A percentile compares a stretch with the other conserved stretches of the same genome.
Evolutionary conservation across 768 basidiomycete species (phyloP).

Genomic region (Amanita pallidorosea): DNA sequence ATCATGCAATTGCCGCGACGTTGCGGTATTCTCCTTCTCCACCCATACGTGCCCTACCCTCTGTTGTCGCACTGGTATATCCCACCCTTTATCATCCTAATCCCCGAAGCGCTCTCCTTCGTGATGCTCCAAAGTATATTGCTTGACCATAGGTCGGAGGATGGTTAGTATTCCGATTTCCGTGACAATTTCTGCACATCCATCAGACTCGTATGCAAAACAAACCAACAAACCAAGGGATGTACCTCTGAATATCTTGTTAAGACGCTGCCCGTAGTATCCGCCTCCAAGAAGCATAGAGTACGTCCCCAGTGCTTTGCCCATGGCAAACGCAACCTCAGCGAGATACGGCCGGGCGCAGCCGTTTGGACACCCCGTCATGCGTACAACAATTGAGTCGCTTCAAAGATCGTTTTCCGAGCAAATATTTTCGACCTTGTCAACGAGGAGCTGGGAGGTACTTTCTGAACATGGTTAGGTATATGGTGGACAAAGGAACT

Average conservation of each 20-base stretch:
- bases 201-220: neutral
- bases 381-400: conserved; percentile 95
- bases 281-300: conserved; percentile 94
- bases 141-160: conserved; percentile 77
- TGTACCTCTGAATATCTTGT: conserved; percentile 88
- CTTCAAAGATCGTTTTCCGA: conserved; percentile 90
- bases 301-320: conserved; percentile 90
- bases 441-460: conserved; percentile 87
- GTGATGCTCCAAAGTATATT: conserved; percentile 76
- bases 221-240: neutral
- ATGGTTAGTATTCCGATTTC: neutral
- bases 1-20: neutral
- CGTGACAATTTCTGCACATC: neutral
- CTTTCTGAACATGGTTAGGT: conserved; percentile 21
- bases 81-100: conserved; percentile 87
- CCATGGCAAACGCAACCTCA: conserved; percentile 93
- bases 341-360: conserved; percentile 92
- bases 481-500: conserved; percentile 11
- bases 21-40: neutral
- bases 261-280: conserved; percentile 87
- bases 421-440: conserved; percentile 91
- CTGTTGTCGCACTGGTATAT: too few species aligned
- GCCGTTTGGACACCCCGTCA: conserved; percentile 96
- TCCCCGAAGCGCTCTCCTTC: conserved; percentile 94
- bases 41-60: conserved; percentile 29